phyloP scores from a whole-genome alignment of 2,329 filamentous ascomycete genomes.

The Bipolaris sorokiniana region DNA sequence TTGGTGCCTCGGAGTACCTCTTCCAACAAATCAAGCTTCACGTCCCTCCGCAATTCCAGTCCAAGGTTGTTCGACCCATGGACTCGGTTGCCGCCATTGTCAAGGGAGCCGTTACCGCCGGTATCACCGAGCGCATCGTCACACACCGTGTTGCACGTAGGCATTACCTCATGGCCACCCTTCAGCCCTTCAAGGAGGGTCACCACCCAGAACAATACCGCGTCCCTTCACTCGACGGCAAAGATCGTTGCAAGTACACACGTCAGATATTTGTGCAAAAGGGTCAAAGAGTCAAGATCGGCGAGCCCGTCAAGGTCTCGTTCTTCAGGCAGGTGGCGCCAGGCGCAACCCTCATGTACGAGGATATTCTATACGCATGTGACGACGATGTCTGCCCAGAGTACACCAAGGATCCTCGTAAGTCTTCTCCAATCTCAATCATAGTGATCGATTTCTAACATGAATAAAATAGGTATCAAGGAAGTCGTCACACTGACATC shows the following conservation, averaged over 20 bases:
- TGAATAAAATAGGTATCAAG: conserved; percentile 80
- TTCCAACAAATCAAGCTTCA: conserved; percentile 99
- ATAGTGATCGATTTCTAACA: not conserved
- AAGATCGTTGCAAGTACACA: conserved; percentile 98
- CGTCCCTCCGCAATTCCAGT: conserved; percentile 96
- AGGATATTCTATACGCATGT: conserved; percentile 96
- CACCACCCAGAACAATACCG: conserved; percentile 98
- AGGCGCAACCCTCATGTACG: conserved; percentile 97
- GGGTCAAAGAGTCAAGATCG: conserved; percentile 98
- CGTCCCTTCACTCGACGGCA: conserved; percentile 93
- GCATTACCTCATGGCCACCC: conserved; percentile 98
- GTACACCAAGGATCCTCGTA: conserved; percentile 99
- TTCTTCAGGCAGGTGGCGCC: conserved; percentile 98
- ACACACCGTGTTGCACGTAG: conserved; percentile 96
- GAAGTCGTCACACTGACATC: conserved; percentile 98
- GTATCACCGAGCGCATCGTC: conserved; percentile 95
- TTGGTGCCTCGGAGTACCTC: conserved; percentile 96
- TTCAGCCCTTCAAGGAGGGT: conserved; percentile 98
- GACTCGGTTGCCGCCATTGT: conserved; percentile 98
- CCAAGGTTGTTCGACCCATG: conserved; percentile 98
- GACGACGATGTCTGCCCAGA: conserved; percentile 98
- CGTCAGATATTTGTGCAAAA: conserved; percentile 98
- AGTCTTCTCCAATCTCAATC: conserved; percentile 54
- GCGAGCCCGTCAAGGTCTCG: conserved; percentile 97
- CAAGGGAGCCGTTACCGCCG: conserved; percentile 96